Percentiles rank a stretch among this genome's conserved stretches.
These are phyloP conservation scores for Botrytis paeoniae DNA, from an alignment of 2,329 filamentous ascomycete genomes.

Conservation along the genomic window DNA sequence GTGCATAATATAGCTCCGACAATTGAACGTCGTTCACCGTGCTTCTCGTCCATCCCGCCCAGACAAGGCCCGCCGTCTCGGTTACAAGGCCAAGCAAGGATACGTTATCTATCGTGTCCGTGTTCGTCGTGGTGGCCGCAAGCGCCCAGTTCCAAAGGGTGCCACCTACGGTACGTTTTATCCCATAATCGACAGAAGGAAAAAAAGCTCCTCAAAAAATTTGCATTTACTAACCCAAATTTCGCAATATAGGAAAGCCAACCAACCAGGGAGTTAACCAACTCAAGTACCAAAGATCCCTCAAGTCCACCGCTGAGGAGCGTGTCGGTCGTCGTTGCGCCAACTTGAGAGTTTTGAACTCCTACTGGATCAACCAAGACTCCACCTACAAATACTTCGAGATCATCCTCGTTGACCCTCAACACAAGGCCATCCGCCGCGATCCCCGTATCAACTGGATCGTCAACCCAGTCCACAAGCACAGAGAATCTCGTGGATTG, in stretches of 20 bases:
- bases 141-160: conserved; percentile 94
- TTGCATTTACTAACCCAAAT: conserved; percentile 19
- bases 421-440: conserved; percentile 99
- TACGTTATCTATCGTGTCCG: conserved; percentile 99
- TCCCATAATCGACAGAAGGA: background rate
- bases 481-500: conserved; percentile 96
- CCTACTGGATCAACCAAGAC: conserved; percentile 99
- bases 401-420: conserved; percentile 98
- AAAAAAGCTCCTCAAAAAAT: background rate
- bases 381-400: conserved; percentile 99
- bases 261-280: conserved; percentile 99
- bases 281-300: conserved; percentile 99
- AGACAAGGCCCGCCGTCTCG: conserved; percentile 99
- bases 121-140: conserved; percentile 97
- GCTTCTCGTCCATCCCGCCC: conserved; percentile 96
- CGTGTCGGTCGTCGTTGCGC: conserved; percentile 98
- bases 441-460: conserved; percentile 99
- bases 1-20: conserved; percentile 99
- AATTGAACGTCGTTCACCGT: conserved; percentile 99
- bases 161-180: conserved; percentile 88
- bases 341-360: conserved; percentile 99
- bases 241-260: conserved; percentile 75
- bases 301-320: conserved; percentile 97
- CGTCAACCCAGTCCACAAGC: conserved; percentile 99
- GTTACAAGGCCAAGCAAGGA: conserved; percentile 99